phyloP scores from a whole-genome alignment of 306 rosid genomes.

The Rosa rugosa region DNA sequence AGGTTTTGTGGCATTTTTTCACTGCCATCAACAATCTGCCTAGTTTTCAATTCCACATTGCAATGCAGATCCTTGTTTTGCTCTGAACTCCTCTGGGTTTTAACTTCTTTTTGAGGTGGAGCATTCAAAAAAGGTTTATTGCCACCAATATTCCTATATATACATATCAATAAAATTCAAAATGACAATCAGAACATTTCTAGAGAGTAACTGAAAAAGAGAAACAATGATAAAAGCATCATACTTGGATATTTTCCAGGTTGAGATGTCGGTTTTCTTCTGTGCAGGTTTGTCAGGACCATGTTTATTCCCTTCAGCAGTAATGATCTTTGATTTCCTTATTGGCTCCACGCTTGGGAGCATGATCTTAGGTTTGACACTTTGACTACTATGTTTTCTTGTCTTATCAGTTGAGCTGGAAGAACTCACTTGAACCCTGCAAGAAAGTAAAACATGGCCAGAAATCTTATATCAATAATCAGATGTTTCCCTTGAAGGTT shows the following conservation, averaged over 20 bases:
- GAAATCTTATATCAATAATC: conserved; percentile 21
- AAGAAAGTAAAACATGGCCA: conserved; percentile 22
- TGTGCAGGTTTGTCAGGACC: conserved; percentile 39
- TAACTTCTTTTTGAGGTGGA: conserved; percentile 40
- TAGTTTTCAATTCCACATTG: conserved; percentile 34
- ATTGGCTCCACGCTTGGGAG: conserved; percentile 36
- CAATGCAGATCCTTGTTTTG: conserved; percentile 38
- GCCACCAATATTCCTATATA: conserved; percentile 41
- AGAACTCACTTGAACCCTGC: conserved; percentile 51
- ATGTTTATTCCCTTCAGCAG: conserved; percentile 49
- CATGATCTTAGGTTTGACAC: conserved; percentile 36
- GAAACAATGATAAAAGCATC: conserved; percentile 15
- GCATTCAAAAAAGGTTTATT: conserved; percentile 37
- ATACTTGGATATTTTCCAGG: conserved; percentile 52
- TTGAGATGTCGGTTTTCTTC: conserved; percentile 47
- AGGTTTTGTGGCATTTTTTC: conserved; percentile 41
- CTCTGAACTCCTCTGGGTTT: conserved; percentile 25
- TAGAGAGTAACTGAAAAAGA: conserved; percentile 15
- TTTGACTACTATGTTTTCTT: conserved; percentile 33
- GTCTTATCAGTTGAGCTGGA: conserved; percentile 43
- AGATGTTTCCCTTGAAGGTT: conserved; percentile 15
- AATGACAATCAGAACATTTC: conserved; percentile 4
- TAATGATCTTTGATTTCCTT: conserved; percentile 36
- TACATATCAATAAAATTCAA: conserved; percentile 25
- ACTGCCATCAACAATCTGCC: conserved; percentile 28